Conservation (phyloP, 2,329 filamentous ascomycete genomes). For the Phoma sp. region DNA sequence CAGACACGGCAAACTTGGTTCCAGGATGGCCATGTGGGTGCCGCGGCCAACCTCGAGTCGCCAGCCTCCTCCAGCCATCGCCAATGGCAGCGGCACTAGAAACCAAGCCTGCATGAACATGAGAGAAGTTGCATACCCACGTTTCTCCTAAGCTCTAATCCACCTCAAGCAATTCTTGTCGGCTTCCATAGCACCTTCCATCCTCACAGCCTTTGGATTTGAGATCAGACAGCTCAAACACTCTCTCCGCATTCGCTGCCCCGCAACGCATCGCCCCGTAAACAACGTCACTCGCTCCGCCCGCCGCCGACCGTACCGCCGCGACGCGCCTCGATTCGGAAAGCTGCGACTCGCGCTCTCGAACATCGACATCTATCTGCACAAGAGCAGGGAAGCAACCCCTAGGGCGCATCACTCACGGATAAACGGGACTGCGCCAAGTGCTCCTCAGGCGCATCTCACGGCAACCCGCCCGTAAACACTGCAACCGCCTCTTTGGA, state of each 20-base stretch:
- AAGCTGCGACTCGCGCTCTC: not conserved
- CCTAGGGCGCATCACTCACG: not conserved
- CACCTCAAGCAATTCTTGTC: not conserved
- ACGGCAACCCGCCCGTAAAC: not conserved
- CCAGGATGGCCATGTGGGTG: slow-evolving; percentile 3
- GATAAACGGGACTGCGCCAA: slow-evolving; percentile 14
- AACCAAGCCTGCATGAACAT: slow-evolving; percentile 6
- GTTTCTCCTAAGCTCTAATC: not conserved
- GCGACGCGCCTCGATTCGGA: not conserved
- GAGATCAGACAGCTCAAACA: slow-evolving; percentile 1
- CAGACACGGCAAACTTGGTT: slow-evolving; percentile 1
- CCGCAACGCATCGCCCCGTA: slow-evolving; percentile 15
- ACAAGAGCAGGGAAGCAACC: not conserved
- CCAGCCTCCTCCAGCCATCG: slow-evolving; percentile 20
- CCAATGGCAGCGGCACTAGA: slow-evolving; percentile 15
- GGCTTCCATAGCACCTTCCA: not conserved
- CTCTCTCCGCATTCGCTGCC: slow-evolving; percentile 13
- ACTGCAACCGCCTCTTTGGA: not conserved
- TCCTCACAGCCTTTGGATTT: no score
- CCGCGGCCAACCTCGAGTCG: slow-evolving; percentile 10
- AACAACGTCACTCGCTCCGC: slow-evolving; percentile 16
- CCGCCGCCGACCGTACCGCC: slow-evolving; percentile 1
- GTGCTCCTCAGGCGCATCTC: slow-evolving; percentile 11
- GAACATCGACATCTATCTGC: not conserved
- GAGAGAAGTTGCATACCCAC: slow-evolving; percentile 4